Evolutionary conservation across 2,329 filamentous ascomycete genomes (phyloP), one percentile per base, ranked within the genome.

Genomic region (Fonsecaea monophora): DNA sequence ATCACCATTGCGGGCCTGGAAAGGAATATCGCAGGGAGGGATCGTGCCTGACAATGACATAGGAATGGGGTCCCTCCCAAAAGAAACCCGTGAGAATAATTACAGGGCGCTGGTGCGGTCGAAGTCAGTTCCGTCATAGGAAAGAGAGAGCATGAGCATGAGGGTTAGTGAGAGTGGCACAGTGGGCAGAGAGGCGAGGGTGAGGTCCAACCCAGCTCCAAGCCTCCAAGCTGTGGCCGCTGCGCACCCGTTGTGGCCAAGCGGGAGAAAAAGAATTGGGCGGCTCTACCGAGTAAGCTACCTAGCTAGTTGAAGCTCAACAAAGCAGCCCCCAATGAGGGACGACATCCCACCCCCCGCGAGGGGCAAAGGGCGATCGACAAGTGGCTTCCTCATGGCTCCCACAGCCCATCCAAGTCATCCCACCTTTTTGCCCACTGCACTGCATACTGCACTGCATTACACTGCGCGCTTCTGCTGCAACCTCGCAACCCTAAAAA

Each of bases 261-360:
- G 40, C 15, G 40, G n/a, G 40, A 45, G 40, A 18, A 50, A 50
- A 21, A 25, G 40, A 50, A 25, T 12, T 50, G 45, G 45, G 45
- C 45, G 45, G n/a, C 45, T 25, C 25, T 25, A 25, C 25, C 25
- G 25, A 25, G 25, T 25, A 25, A 25, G 25, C 25, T 25, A 25
- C 25, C 25, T 25, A 3, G 25, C 45, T 50, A 50, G 45, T 21
- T 25, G 21, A 50, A 50, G 8, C 45, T 40, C 45, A 53, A 53
- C 59, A 53, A 61, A 40, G 15, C 45, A 61, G 45, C 21, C 32
- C 58, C 59, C 59, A 32, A 53, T 40, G 30, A 42, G 48, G 45
- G 18, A 48, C 45, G 37, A 40, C 59, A 61, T 61, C 59, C 59
- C 59, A 61, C 59, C 45, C 37, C 48, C 40, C 40, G 40, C 40